Percentiles rank a stretch among this genome's conserved stretches.
Evolutionary conservation across 2,329 filamentous ascomycete genomes (phyloP).

Genomic region (Aspergillus fijiensis): DNA sequence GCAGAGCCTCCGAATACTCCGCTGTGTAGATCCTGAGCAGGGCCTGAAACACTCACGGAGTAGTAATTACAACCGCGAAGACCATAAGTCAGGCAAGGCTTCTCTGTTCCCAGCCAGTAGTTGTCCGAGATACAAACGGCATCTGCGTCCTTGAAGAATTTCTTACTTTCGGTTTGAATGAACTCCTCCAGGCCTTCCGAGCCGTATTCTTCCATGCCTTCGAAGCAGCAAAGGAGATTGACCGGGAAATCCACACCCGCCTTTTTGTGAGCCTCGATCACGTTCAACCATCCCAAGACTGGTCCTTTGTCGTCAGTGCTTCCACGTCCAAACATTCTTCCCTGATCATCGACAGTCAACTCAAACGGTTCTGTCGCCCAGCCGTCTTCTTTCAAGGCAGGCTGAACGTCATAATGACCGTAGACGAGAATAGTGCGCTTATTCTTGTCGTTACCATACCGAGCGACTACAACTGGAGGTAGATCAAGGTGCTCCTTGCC

Average conservation of each 20-base stretch:
- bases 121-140: conserved; percentile 99
- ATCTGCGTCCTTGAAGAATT: conserved; percentile 92
- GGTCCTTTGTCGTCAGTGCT: conserved; percentile 98
- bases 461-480: conserved; percentile 85
- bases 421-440: conserved; percentile 97
- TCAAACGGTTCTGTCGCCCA: conserved; percentile 96
- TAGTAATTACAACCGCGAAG: conserved; percentile 98
- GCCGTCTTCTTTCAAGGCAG: conserved; percentile 86
- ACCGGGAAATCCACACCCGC: conserved; percentile 92
- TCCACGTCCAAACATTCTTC: conserved; percentile 92
- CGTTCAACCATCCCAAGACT: conserved; percentile 95
- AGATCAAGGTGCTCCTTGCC: conserved; percentile 87
- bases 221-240: conserved; percentile 98
- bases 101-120: conserved; percentile 99
- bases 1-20: conserved; percentile 96
- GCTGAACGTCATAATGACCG: conserved; percentile 98
- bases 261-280: conserved; percentile 96
- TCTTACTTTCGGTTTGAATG: conserved; percentile 85
- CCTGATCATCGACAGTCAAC: conserved; percentile 82
- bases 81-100: conserved; percentile 96
- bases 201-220: conserved; percentile 99
- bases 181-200: conserved; percentile 95
- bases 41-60: conserved; percentile 83
- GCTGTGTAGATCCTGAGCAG: conserved; percentile 90
- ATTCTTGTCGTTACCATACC: conserved; percentile 86